Conservation (phyloP, 2,329 filamentous ascomycete species). For the Byssochlamys sp. region DNA sequence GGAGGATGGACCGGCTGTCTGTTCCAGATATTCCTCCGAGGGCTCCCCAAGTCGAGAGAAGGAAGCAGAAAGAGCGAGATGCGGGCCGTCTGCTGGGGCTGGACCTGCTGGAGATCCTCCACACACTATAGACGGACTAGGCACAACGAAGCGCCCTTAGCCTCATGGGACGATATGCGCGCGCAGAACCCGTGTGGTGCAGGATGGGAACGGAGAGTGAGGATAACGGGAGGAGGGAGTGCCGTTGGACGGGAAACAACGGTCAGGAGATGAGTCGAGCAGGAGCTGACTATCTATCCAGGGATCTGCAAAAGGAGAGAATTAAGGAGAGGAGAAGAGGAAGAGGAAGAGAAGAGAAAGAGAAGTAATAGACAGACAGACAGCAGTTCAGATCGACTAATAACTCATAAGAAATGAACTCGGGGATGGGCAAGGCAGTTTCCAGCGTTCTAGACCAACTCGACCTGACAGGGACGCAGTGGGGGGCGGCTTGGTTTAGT, state of each 20-base stretch:
- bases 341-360: no score
- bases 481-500: not conserved
- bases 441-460: not conserved
- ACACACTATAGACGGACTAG: not conserved
- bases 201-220: no score
- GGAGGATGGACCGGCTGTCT: no score
- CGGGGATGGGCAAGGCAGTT: not conserved
- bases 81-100: constrained; percentile 2
- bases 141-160: not conserved
- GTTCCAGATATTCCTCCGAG: no score
- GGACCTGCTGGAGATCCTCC: not conserved
- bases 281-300: no score
- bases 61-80: not conserved
- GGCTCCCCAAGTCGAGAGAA: not conserved
- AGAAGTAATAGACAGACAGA: no score
- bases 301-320: no score
- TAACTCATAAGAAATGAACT: no score
- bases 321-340: no score
- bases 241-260: not conserved
- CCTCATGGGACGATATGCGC: not conserved
- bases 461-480: not conserved
- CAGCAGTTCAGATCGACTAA: no score
- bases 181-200: not conserved
- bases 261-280: no score
- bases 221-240: not conserved